These are phyloP conservation scores for Pyracantha coccinea DNA, from an alignment of 331 rosid genomes.

Conservation along the genomic window DNA sequence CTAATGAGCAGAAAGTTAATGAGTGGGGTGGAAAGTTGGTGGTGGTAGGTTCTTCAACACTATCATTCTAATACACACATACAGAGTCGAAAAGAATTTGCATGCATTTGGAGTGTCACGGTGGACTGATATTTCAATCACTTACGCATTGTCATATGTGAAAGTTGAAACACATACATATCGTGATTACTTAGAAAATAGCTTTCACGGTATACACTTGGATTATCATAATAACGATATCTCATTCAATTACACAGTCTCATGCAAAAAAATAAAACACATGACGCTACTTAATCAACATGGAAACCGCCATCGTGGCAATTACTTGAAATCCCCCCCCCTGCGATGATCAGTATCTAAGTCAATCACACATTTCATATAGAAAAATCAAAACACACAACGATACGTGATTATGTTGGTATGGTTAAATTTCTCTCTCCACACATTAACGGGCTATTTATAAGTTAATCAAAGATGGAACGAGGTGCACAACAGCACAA, in stretches of 20 bases:
- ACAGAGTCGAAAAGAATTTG: no score
- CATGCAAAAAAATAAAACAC: background rate
- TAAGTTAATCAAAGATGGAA: constrained; percentile 11
- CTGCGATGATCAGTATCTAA: background rate
- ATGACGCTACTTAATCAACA: background rate
- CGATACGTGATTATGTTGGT: no score
- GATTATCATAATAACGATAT: no score
- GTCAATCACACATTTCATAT: no score
- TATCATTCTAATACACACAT: background rate
- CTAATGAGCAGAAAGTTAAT: constrained; percentile 18
- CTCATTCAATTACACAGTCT: background rate
- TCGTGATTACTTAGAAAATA: background rate
- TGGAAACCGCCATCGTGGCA: background rate
- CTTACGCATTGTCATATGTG: no score
- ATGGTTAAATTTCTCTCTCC: background rate
- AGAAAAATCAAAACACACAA: no score
- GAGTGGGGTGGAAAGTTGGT: background rate
- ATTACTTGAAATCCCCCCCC: fast-evolving
- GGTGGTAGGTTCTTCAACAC: background rate
- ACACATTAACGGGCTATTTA: background rate
- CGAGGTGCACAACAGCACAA: constrained; percentile 20
- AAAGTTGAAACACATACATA: no score
- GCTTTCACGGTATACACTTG: background rate
- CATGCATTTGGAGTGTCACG: no score
- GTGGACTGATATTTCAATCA: no score